These are phyloP conservation scores for baker's yeast (Saccharomyces cerevisiae) DNA, from an alignment of 805 yeast genomes.

Conservation along the genomic window DNA sequence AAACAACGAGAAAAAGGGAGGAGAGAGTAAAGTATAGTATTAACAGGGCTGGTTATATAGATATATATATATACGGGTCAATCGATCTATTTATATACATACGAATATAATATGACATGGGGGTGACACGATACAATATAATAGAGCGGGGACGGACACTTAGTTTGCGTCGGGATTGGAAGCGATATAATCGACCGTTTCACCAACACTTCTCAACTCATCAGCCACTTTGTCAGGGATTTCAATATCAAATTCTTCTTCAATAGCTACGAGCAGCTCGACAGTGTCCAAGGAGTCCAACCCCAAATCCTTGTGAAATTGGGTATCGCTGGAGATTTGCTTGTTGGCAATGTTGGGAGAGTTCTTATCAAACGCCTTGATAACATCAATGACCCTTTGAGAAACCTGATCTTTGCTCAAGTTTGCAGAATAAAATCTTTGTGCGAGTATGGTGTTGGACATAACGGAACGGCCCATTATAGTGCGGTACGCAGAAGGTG, in stretches of 20 bases:
- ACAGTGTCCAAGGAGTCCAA: constrained; percentile 88
- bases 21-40: background rate
- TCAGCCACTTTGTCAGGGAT: constrained; percentile 89
- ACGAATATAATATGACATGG: background rate
- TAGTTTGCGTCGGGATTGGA: constrained; percentile 47
- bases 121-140: background rate
- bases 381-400: constrained; percentile 72
- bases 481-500: background rate
- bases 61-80: background rate
- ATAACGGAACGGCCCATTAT: background rate
- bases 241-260: constrained; percentile 81
- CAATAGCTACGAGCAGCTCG: constrained; percentile 92
- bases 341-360: background rate
- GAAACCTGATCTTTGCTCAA: constrained; percentile 73
- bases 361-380: constrained; percentile 57
- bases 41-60: background rate
- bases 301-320: constrained; percentile 48
- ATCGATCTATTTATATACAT: background rate
- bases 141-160: background rate
- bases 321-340: constrained; percentile 32
- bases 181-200: constrained; percentile 80
- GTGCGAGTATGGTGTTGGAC: background rate
- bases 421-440: constrained; percentile 40
- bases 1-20: background rate
- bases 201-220: constrained; percentile 86